A percentile compares a stretch with the other conserved stretches of the same genome.
These are phyloP conservation scores for Trichosanthes truncata DNA, from an alignment of 306 rosid species.

Conservation along the genomic window DNA sequence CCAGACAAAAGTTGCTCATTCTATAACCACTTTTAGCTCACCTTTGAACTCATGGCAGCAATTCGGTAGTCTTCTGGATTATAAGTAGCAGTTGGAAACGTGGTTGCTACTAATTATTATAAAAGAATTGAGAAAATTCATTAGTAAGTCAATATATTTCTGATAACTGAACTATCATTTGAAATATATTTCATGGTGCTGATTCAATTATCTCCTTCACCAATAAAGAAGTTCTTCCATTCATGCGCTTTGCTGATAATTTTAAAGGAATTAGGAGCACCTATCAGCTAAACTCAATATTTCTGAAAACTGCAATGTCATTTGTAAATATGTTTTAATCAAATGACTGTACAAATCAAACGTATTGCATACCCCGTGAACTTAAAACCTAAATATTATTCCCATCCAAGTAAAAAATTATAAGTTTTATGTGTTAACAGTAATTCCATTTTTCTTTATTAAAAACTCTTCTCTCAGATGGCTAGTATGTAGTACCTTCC, in stretches of 20 bases:
- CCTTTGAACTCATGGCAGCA: slow-evolving; percentile 52
- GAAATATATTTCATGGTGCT: neutral
- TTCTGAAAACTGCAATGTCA: neutral
- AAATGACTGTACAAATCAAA: neutral
- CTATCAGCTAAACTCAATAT: neutral
- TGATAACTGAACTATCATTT: neutral
- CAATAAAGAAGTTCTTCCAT: neutral
- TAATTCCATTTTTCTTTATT: neutral
- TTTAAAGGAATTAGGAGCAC: neutral
- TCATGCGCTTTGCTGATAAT: neutral
- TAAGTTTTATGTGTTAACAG: neutral
- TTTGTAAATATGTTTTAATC: neutral
- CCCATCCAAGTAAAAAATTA: neutral
- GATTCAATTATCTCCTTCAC: neutral
- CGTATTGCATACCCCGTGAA: neutral
- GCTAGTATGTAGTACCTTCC: slow-evolving; percentile 56
- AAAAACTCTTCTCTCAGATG: neutral
- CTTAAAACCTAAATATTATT: neutral
- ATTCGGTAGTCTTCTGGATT: slow-evolving; percentile 50
- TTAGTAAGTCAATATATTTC: slow-evolving; percentile 4
- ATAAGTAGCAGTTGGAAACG: slow-evolving; percentile 19
- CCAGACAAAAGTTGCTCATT: slow-evolving; percentile 4
- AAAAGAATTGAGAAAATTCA: neutral
- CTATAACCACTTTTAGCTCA: slow-evolving; percentile 18
- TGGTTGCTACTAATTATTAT: slow-evolving; percentile 26